Percentiles rank a stretch among this genome's conserved stretches.
Evolutionary conservation across 192 early-diverging fungal species (phyloP).

Genomic region (Cetraspora pellucida): DNA sequence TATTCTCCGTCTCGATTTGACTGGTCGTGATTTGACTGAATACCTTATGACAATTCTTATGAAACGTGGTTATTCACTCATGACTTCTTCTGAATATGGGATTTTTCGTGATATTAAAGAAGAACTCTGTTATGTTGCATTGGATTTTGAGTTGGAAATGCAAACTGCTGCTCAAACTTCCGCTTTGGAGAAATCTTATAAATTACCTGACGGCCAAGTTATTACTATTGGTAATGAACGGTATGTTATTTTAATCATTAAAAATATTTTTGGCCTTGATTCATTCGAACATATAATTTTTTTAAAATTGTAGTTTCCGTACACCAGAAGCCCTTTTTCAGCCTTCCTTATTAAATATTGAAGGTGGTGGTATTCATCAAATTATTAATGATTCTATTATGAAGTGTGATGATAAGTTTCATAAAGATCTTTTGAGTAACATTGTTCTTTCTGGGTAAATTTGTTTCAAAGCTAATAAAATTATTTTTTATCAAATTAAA

Average conservation of each 20-base stretch:
- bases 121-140: slow-evolving; percentile 97
- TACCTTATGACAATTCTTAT: slow-evolving; percentile 92
- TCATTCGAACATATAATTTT: background rate
- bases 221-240: slow-evolving; percentile 98
- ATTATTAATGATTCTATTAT: slow-evolving; percentile 96
- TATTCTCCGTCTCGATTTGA: slow-evolving; percentile 94
- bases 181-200: slow-evolving; percentile 95
- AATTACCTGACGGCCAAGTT: slow-evolving; percentile 97
- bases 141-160: slow-evolving; percentile 98
- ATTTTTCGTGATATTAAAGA: slow-evolving; percentile 99
- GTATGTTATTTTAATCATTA: slow-evolving; percentile 17
- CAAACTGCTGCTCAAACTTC: slow-evolving; percentile 90
- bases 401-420: slow-evolving; percentile 96
- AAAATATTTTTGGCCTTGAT: slow-evolving; percentile 8
- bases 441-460: slow-evolving; percentile 82
- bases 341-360: slow-evolving; percentile 87
- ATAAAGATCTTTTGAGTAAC: slow-evolving; percentile 94
- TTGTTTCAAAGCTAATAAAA: background rate
- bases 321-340: slow-evolving; percentile 98
- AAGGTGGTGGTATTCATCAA: slow-evolving; percentile 93
- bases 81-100: slow-evolving; percentile 95
- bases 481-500: background rate
- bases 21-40: slow-evolving; percentile 96
- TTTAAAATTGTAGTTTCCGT: slow-evolving; percentile 68
- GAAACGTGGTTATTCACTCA: slow-evolving; percentile 95